Evolutionary conservation across 257 asterid genomes (phyloP).

Genomic region (Capsicum baccatum): DNA sequence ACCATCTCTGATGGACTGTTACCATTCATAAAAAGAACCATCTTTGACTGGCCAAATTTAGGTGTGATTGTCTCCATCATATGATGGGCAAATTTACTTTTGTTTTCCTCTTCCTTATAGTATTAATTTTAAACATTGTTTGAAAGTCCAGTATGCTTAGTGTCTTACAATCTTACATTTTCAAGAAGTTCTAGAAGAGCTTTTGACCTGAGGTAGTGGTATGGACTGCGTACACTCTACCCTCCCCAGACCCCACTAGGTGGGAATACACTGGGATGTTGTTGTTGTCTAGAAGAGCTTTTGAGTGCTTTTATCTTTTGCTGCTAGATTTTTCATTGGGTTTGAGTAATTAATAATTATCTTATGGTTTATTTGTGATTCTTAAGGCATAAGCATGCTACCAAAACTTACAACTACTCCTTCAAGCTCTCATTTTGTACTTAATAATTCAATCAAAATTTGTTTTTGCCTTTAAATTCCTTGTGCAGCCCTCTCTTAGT

Average conservation of each 20-base stretch:
- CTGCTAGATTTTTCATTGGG: background rate
- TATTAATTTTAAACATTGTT: background rate
- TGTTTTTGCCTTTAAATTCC: background rate
- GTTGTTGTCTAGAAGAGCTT: background rate
- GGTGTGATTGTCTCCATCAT: background rate
- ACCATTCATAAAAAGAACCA: background rate
- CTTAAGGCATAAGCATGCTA: background rate
- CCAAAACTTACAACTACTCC: background rate
- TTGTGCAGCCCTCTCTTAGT: background rate
- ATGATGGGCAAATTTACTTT: background rate
- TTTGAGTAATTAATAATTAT: background rate
- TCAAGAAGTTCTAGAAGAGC: background rate
- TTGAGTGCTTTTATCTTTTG: background rate
- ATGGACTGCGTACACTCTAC: too few relatives aligned
- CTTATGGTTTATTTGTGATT: background rate
- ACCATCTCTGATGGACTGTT: background rate
- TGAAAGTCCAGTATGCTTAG: background rate
- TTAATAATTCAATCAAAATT: background rate
- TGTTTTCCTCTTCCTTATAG: background rate
- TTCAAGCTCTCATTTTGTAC: background rate
- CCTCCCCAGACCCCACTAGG: too few relatives aligned
- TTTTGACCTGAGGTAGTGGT: too few relatives aligned
- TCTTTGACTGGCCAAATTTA: background rate
- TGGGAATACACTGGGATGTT: too few relatives aligned
- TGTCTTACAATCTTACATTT: background rate